Conservation (phyloP, 106 monocot species). For the Dendrobium catenatum region DNA sequence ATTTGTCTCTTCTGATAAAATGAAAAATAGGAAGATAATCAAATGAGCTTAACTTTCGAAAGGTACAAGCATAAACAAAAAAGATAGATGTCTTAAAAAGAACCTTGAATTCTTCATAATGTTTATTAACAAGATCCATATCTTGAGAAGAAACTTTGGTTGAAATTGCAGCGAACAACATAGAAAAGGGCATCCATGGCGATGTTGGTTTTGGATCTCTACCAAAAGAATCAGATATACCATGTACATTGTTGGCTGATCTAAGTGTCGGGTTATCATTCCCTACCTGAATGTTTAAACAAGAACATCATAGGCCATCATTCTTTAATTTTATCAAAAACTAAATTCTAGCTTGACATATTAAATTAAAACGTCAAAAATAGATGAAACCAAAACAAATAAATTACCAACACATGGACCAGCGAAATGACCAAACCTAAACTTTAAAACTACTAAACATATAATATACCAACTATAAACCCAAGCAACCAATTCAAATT, state of each 20-base stretch:
- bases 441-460: not conserved
- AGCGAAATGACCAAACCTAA: not conserved
- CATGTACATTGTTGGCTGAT: constrained; percentile 11
- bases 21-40: not conserved
- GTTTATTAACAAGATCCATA: constrained; percentile 57
- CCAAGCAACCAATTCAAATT: not conserved
- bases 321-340: not conserved
- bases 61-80: not conserved
- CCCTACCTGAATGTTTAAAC: constrained; percentile 14
- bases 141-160: constrained; percentile 63
- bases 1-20: constrained; percentile 49
- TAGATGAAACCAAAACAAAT: not conserved
- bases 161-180: constrained; percentile 89
- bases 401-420: not conserved
- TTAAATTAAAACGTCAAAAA: not conserved
- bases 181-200: constrained; percentile 91
- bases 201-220: constrained; percentile 41
- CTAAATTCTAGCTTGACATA: not conserved
- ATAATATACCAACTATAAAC: not conserved
- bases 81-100: not conserved
- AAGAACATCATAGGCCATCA: not conserved
- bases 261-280: not conserved
- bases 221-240: constrained; percentile 8
- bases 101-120: constrained; percentile 87
- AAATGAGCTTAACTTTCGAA: not conserved